These are phyloP conservation scores for Penicillium silybi DNA, from an alignment of 495 filamentous ascomycete species.

Conservation along the genomic window DNA sequence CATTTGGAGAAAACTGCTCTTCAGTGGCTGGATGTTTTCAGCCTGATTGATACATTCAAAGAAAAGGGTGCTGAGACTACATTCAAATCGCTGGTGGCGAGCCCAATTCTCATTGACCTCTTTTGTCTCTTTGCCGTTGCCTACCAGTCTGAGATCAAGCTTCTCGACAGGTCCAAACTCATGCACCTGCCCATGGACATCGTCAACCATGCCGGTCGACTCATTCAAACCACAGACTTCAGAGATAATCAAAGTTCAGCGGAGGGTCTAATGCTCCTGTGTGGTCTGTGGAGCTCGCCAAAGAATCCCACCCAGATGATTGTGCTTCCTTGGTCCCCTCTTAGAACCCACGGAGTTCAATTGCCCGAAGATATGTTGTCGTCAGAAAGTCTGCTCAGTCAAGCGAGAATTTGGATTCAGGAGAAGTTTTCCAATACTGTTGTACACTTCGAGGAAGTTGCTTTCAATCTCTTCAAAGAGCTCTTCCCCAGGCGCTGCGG, in stretches of 20 bases:
- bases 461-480: neutral
- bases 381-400: neutral
- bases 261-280: neutral
- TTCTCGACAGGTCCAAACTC: neutral
- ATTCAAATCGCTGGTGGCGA: neutral
- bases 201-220: neutral
- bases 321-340: constrained; percentile 8
- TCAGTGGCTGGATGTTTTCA: neutral
- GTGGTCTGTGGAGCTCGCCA: constrained; percentile 4
- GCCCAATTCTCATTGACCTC: neutral
- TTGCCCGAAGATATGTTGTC: neutral
- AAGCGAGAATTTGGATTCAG: constrained; percentile 1
- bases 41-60: neutral
- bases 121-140: constrained; percentile 4
- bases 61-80: neutral
- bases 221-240: neutral
- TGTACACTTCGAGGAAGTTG: neutral
- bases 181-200: constrained; percentile 1
- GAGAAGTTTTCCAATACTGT: neutral
- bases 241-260: neutral
- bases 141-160: neutral
- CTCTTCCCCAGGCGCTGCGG: neutral
- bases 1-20: neutral
- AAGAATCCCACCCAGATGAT: neutral
- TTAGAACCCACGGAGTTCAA: neutral